Conservation (phyloP, 1,139 yeast genomes). For the Yamadazyma triangularis region DNA sequence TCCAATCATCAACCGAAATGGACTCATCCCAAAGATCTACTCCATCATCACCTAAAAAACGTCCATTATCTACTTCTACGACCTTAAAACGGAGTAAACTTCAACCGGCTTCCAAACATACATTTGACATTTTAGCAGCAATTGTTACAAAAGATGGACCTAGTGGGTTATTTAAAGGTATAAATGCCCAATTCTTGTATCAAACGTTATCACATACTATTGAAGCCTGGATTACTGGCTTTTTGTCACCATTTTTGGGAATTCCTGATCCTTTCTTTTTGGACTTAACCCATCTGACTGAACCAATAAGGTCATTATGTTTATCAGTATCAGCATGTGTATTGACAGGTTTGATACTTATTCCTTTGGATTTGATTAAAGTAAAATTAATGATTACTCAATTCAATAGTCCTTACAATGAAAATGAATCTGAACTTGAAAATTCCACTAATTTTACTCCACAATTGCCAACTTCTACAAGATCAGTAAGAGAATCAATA, state of each 20-base stretch:
- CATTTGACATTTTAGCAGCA: constrained; percentile 68
- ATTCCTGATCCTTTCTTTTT: constrained; percentile 91
- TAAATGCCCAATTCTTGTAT: constrained; percentile 79
- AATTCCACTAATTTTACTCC: not conserved
- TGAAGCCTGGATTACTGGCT: constrained; percentile 91
- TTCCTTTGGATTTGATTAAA: constrained; percentile 80
- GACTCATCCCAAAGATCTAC: too few relatives aligned
- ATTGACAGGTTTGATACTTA: constrained; percentile 66
- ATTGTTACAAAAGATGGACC: constrained; percentile 76
- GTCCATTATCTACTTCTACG: constrained; percentile 1
- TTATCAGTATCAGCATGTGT: constrained; percentile 71
- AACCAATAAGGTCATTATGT: constrained; percentile 62
- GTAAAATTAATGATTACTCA: constrained; percentile 71
- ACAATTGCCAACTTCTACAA: constrained; percentile 12
- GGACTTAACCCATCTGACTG: constrained; percentile 77
- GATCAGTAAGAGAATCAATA: constrained; percentile 38
- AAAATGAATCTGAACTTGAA: constrained; percentile 3
- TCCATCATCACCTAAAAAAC: constrained; percentile 1
- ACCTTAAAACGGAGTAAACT: constrained; percentile 25
- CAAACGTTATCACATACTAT: constrained; percentile 72
- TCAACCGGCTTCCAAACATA: constrained; percentile 59
- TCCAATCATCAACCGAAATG: constrained; percentile 22
- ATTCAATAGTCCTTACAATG: constrained; percentile 19
- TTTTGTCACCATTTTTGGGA: constrained; percentile 73
- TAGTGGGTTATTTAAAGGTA: constrained; percentile 79